phyloP scores from a whole-genome alignment of 2,329 filamentous ascomycete genomes.

The Scedosporium minutisporum region DNA sequence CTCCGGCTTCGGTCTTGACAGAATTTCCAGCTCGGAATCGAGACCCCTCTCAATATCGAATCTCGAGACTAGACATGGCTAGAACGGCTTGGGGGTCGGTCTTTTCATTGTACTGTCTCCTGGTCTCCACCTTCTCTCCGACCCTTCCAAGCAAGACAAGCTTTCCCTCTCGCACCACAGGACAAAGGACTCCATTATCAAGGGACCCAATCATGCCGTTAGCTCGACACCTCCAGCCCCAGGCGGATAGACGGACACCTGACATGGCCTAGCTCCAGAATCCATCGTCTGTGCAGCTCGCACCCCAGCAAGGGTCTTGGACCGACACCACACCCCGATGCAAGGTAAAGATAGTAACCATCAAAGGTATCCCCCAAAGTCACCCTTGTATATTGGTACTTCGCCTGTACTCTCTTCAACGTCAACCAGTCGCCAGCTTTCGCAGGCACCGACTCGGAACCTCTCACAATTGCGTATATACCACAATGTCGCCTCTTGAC shows the following conservation, averaged over 20 bases:
- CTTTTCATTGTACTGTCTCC: no score
- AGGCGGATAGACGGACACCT: background rate
- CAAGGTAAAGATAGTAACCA: background rate
- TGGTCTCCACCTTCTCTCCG: no score
- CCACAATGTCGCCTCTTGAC: slow-evolving; percentile 6
- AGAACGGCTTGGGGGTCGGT: no score
- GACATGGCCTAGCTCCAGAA: background rate
- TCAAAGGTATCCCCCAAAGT: slow-evolving; percentile 1
- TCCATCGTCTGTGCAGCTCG: slow-evolving; percentile 2
- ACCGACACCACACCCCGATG: slow-evolving; percentile 3
- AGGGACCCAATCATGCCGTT: background rate
- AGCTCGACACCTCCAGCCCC: background rate
- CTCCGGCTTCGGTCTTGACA: background rate
- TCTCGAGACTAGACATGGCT: no score
- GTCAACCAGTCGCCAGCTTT: background rate
- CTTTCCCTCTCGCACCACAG: no score
- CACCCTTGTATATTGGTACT: slow-evolving; percentile 4
- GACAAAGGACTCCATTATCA: background rate
- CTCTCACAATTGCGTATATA: slow-evolving; percentile 3
- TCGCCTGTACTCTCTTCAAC: background rate
- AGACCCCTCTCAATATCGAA: background rate
- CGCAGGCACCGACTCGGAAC: background rate
- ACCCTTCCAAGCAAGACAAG: no score
- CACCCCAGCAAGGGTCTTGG: slow-evolving; percentile 2
- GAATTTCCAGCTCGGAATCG: background rate